Conservation (phyloP, 345 rosid species). For the Salix viminalis region DNA sequence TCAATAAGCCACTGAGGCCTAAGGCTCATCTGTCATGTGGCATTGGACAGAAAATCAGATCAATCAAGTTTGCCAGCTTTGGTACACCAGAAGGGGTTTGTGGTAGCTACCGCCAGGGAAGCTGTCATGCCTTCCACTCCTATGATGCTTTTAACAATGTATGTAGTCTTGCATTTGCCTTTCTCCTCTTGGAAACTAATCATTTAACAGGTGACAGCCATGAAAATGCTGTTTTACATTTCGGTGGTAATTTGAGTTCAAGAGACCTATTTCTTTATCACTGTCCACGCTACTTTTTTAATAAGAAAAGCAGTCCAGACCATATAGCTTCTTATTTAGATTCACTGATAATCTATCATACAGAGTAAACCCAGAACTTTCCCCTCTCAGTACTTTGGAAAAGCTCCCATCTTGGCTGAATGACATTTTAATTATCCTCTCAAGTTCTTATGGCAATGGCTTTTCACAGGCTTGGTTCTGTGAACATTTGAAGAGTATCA, state of each 20-base stretch:
- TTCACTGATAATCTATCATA: neutral
- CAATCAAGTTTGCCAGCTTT: conserved; percentile 89
- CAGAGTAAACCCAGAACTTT: neutral
- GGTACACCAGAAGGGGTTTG: conserved; percentile 91
- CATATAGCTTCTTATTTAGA: neutral
- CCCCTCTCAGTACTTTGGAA: neutral
- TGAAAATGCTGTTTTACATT: neutral
- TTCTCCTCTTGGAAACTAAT: neutral
- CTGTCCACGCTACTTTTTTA: neutral
- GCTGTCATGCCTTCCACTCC: conserved; percentile 91
- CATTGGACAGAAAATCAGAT: conserved; percentile 71
- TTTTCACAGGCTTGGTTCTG: neutral
- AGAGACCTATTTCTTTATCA: neutral
- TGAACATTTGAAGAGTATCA: neutral
- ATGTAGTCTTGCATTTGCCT: conserved; percentile 16
- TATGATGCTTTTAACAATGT: conserved; percentile 93
- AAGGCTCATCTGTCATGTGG: conserved; percentile 82
- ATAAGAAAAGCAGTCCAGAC: neutral
- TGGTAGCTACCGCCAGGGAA: conserved; percentile 76
- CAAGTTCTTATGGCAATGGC: neutral
- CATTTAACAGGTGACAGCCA: neutral
- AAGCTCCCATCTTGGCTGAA: neutral
- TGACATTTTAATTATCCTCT: neutral
- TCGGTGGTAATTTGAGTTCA: neutral
- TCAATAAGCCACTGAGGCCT: conserved; percentile 74